Evolutionary conservation across 2,329 filamentous ascomycete genomes (phyloP).

Genomic region (Elsinoe ampelina): DNA sequence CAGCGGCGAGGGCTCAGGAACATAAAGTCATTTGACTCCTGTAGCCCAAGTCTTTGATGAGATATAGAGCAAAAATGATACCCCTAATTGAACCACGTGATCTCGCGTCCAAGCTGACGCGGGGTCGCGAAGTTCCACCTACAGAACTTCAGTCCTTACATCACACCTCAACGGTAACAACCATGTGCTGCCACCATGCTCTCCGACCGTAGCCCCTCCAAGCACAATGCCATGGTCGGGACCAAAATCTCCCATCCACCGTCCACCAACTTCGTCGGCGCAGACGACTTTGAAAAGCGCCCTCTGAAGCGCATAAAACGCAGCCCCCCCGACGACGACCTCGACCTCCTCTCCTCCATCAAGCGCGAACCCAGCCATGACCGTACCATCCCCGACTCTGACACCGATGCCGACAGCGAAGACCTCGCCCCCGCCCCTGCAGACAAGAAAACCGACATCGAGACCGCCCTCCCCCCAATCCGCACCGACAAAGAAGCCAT

Average conservation of each 20-base stretch:
- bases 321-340: constrained; percentile 17
- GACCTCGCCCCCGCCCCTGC: constrained; percentile 18
- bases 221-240: constrained; percentile 42
- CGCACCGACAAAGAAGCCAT: constrained; percentile 62
- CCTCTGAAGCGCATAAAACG: constrained; percentile 36
- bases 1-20: neutral
- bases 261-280: constrained; percentile 35
- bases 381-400: constrained; percentile 11
- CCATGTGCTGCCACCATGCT: constrained; percentile 22
- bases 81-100: constrained; percentile 8
- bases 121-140: constrained; percentile 2
- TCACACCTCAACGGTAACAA: neutral
- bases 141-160: neutral
- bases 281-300: constrained; percentile 27
- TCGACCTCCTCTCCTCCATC: constrained; percentile 14
- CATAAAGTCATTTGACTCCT: neutral
- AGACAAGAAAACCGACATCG: constrained; percentile 53
- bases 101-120: constrained; percentile 3
- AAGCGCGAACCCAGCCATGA: constrained; percentile 16
- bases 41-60: neutral
- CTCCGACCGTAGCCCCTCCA: constrained; percentile 33
- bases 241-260: constrained; percentile 35
- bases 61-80: neutral
- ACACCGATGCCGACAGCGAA: constrained; percentile 26
- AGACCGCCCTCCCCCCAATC: constrained; percentile 60